Evolutionary conservation across 1,139 yeast genomes (phyloP).

Genomic region (Yamadazyma membranifaciens): DNA sequence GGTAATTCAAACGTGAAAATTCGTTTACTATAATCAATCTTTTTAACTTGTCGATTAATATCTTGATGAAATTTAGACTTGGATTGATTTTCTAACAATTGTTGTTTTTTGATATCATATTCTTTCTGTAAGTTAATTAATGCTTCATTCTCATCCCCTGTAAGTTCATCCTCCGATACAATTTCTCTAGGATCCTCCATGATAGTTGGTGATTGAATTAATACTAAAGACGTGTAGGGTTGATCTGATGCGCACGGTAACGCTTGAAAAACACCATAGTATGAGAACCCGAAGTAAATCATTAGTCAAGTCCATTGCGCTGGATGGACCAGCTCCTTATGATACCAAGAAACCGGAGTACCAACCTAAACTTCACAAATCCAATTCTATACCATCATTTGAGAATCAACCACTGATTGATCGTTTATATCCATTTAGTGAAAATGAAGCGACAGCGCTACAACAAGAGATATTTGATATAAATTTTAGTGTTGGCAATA

Average conservation of each 20-base stretch:
- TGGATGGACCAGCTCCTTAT: slow-evolving; percentile 28
- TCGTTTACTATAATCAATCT: slow-evolving; percentile 21
- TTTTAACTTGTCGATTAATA: slow-evolving; percentile 7
- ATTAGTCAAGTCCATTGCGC: slow-evolving; percentile 46
- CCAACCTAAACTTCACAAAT: slow-evolving; percentile 15
- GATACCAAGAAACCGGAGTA: slow-evolving; percentile 1
- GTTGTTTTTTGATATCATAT: slow-evolving; percentile 22
- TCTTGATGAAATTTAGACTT: slow-evolving; percentile 6
- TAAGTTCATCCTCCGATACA: slow-evolving; percentile 22
- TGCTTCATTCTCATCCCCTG: slow-evolving; percentile 30
- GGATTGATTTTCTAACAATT: slow-evolving; percentile 7
- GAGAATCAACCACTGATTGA: neutral
- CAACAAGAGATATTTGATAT: slow-evolving; percentile 1
- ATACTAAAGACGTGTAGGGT: neutral
- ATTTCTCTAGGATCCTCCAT: slow-evolving; percentile 22
- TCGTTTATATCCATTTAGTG: slow-evolving; percentile 5
- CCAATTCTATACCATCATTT: slow-evolving; percentile 17
- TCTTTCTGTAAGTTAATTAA: slow-evolving; percentile 28
- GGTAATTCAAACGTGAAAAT: slow-evolving; percentile 21
- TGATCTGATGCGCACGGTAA: too few species aligned
- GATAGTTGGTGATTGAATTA: too few species aligned
- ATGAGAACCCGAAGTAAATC: slow-evolving; percentile 49
- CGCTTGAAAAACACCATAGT: neutral
- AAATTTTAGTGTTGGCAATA: neutral
- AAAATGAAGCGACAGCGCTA: neutral